phyloP scores from a whole-genome alignment of 106 monocot genomes.

The Gastrodia elata region DNA sequence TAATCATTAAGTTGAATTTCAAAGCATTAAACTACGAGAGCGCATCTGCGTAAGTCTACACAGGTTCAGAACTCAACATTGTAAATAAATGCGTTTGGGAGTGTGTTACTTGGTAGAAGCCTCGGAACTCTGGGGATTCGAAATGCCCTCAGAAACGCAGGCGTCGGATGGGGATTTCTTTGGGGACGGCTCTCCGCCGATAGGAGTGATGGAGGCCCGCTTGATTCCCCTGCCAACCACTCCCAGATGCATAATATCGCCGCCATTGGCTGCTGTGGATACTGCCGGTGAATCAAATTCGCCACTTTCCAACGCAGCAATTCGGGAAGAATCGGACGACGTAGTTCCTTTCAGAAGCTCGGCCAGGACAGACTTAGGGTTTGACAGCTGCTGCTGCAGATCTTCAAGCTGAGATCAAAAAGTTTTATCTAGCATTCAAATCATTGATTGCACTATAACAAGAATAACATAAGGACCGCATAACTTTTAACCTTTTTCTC shows the following conservation, averaged over 20 bases:
- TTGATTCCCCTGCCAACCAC: constrained; percentile 92
- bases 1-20: neutral
- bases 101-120: neutral
- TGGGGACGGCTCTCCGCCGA: constrained; percentile 20
- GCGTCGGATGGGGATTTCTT: constrained; percentile 36
- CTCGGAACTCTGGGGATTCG: constrained; percentile 2
- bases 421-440: neutral
- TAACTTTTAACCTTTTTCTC: constrained; percentile 91
- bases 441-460: neutral
- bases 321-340: constrained; percentile 39
- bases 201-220: constrained; percentile 40
- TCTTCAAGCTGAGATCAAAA: constrained; percentile 76
- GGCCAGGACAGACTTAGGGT: constrained; percentile 38
- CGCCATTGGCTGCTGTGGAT: constrained; percentile 26
- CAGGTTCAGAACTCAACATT: neutral
- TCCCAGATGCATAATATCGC: constrained; percentile 74
- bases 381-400: constrained; percentile 50
- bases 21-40: neutral
- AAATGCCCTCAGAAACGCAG: constrained; percentile 11
- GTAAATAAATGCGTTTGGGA: neutral
- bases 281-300: constrained; percentile 55
- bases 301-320: constrained; percentile 21
- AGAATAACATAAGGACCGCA: neutral
- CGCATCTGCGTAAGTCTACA: neutral
- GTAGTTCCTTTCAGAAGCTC: constrained; percentile 43